Evolutionary conservation across 2,329 filamentous ascomycete species (phyloP).

Genomic region (Cladosporium sp.): DNA sequence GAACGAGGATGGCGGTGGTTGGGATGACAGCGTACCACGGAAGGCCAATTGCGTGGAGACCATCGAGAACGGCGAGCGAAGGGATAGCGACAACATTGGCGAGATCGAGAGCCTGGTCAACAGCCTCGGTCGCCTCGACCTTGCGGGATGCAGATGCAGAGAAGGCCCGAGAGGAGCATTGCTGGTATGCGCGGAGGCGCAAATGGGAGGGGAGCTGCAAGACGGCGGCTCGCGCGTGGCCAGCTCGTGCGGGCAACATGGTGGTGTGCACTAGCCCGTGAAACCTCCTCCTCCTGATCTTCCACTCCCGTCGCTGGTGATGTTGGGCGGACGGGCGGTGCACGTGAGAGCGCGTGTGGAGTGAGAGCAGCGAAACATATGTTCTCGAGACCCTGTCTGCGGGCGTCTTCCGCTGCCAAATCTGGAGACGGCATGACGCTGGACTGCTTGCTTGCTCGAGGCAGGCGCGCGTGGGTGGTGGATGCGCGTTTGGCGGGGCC

Average conservation of each 20-base stretch:
- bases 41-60: conserved; percentile 25
- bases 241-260: background rate
- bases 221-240: conserved; percentile 12
- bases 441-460: background rate
- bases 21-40: conserved; percentile 32
- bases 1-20: conserved; percentile 25
- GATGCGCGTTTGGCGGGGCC: background rate
- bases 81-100: conserved; percentile 13
- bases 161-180: conserved; percentile 20
- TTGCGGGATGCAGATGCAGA: conserved; percentile 20
- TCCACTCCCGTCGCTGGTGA: background rate
- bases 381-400: background rate
- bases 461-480: background rate
- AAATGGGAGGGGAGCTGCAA: conserved; percentile 22
- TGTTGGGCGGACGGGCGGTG: background rate
- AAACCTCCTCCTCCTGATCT: background rate
- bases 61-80: conserved; percentile 22
- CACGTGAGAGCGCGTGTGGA: background rate
- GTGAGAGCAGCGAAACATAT: background rate
- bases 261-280: background rate
- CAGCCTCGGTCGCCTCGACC: no score
- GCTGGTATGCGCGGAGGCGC: conserved; percentile 17
- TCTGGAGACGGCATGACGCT: background rate
- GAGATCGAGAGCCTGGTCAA: background rate
- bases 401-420: background rate